Conservation (phyloP, 352 stramenopile genomes). For the Phytophthora podocarpi region DNA sequence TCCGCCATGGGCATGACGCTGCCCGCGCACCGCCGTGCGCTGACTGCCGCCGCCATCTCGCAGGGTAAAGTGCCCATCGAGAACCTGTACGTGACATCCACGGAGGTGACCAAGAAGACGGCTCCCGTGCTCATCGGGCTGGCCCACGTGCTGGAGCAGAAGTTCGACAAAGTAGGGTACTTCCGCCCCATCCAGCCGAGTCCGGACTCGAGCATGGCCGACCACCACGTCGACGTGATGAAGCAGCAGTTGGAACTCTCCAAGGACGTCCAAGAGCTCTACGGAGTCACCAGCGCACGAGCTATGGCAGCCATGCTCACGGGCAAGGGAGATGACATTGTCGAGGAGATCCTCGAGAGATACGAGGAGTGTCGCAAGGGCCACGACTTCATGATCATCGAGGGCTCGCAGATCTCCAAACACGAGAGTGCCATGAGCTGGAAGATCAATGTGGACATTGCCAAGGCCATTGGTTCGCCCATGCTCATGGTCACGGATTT, state of each 20-base stretch:
- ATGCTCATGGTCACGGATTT: slow-evolving; percentile 73
- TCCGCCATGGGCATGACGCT: background rate
- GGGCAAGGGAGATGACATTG: slow-evolving; percentile 66
- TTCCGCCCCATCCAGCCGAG: slow-evolving; percentile 77
- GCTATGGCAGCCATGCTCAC: slow-evolving; percentile 57
- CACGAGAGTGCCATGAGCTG: slow-evolving; percentile 78
- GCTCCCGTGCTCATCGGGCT: slow-evolving; percentile 75
- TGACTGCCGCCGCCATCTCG: slow-evolving; percentile 43
- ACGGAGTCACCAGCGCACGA: slow-evolving; percentile 63
- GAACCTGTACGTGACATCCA: slow-evolving; percentile 74
- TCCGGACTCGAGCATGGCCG: slow-evolving; percentile 26
- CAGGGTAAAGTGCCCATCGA: slow-evolving; percentile 56
- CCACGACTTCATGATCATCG: slow-evolving; percentile 88
- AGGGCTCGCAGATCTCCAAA: slow-evolving; percentile 69
- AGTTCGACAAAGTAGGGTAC: slow-evolving; percentile 74
- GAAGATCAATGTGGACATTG: slow-evolving; percentile 83
- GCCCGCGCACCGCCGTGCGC: slow-evolving; percentile 17
- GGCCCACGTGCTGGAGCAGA: slow-evolving; percentile 72
- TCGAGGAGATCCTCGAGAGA: slow-evolving; percentile 72
- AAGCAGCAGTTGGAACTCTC: slow-evolving; percentile 57
- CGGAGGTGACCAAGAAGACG: slow-evolving; percentile 61
- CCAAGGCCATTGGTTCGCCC: slow-evolving; percentile 66
- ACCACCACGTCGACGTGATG: slow-evolving; percentile 80
- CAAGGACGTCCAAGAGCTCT: slow-evolving; percentile 46
- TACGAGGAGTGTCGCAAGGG: slow-evolving; percentile 58